Percentiles rank a stretch among this genome's conserved stretches.
Conservation (phyloP, 768 basidiomycete species). For the Leccinum longicurvipes region DNA sequence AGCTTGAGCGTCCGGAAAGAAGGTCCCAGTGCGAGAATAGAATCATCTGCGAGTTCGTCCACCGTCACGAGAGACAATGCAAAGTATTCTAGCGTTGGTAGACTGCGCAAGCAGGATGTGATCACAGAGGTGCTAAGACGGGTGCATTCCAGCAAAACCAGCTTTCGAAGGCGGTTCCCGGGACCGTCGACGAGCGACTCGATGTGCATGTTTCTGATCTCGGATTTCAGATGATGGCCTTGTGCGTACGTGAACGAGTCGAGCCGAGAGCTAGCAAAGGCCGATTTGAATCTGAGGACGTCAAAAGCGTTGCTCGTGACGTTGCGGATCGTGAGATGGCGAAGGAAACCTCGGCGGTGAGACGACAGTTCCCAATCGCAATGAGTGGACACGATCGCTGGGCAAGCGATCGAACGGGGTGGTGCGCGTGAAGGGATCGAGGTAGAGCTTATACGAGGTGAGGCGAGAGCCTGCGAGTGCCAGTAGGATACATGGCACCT, state of each 20-base stretch:
- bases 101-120: conserved; percentile 25
- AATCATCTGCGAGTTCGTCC: conserved; percentile 31
- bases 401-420: conserved; percentile 29
- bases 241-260: conserved; percentile 35
- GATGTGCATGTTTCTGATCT: conserved; percentile 35
- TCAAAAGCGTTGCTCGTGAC: conserved; percentile 38
- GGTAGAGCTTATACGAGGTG: conserved; percentile 32
- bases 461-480: conserved; percentile 14
- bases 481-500: conserved; percentile 39
- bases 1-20: conserved; percentile 35
- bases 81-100: conserved; percentile 34
- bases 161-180: conserved; percentile 24
- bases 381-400: conserved; percentile 13
- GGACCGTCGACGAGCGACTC: conserved; percentile 25
- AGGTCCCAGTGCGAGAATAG: conserved; percentile 30
- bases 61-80: conserved; percentile 36
- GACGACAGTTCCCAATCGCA: conserved; percentile 32
- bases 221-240: conserved; percentile 34
- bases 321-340: conserved; percentile 30
- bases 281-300: conserved; percentile 21
- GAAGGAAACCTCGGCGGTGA: conserved; percentile 13
- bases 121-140: conserved; percentile 31
- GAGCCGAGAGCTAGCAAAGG: conserved; percentile 31
- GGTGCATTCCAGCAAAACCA: conserved; percentile 36
- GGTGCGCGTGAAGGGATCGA: conserved; percentile 29